phyloP scores from a whole-genome alignment of 2,329 filamentous ascomycete species.

The Arthrobotrys pseudoclavata region DNA sequence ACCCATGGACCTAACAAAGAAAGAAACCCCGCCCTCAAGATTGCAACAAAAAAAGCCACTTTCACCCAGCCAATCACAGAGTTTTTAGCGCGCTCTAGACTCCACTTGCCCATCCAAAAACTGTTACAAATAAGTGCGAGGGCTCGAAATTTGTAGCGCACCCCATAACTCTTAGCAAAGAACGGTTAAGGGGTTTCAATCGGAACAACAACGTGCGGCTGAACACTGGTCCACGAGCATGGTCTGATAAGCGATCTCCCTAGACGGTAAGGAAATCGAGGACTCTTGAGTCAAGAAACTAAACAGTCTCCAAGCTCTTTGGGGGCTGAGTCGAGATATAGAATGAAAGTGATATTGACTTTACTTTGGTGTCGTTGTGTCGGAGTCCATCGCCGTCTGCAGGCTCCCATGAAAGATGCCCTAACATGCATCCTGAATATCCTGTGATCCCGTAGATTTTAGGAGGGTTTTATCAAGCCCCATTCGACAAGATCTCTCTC shows the following conservation, averaged over 20 bases:
- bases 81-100: not conserved
- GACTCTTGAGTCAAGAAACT: slow-evolving; percentile 6
- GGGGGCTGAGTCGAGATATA: slow-evolving; percentile 5
- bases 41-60: slow-evolving; percentile 17
- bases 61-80: slow-evolving; percentile 29
- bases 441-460: slow-evolving; percentile 24
- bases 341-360: not conserved
- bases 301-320: not conserved
- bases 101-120: slow-evolving; percentile 4
- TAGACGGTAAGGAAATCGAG: not conserved
- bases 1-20: not conserved
- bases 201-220: slow-evolving; percentile 34
- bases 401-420: slow-evolving; percentile 21
- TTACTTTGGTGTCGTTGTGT: not conserved
- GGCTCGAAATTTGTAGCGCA: slow-evolving; percentile 25
- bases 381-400: slow-evolving; percentile 20
- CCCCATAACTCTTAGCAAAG: not conserved
- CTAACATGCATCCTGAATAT: slow-evolving; percentile 4
- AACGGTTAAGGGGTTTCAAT: slow-evolving; percentile 22
- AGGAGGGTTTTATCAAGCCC: slow-evolving; percentile 5
- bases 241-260: slow-evolving; percentile 30
- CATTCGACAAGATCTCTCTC: not conserved
- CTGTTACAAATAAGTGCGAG: slow-evolving; percentile 35
- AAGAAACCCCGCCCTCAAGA: not conserved
- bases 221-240: slow-evolving; percentile 13